Percentiles rank a stretch among this genome's conserved stretches.
phyloP scores from a whole-genome alignment of 352 stramenopile genomes.

The Globisporangium acanthophoron region DNA sequence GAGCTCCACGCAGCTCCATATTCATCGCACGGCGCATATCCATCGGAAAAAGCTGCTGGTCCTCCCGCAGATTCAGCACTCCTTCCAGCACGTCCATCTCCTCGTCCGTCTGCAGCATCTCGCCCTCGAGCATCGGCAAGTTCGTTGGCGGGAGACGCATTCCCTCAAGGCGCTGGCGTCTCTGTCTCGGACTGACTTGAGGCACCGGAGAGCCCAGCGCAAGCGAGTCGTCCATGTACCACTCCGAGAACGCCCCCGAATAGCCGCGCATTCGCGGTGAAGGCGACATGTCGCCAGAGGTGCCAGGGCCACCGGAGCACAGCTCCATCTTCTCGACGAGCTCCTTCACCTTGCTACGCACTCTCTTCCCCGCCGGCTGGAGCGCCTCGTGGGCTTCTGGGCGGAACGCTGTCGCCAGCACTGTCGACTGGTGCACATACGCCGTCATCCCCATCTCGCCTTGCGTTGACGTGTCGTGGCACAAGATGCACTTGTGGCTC shows the following conservation, averaged over 20 bases:
- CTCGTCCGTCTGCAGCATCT: conserved; percentile 59
- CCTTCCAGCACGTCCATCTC: conserved; percentile 65
- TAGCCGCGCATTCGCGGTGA: conserved; percentile 61
- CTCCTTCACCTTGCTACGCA: conserved; percentile 54
- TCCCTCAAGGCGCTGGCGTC: conserved; percentile 39
- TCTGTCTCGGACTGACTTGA: conserved; percentile 30
- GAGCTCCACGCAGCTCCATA: conserved; percentile 28
- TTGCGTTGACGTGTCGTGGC: conserved; percentile 71
- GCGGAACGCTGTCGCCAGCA: conserved; percentile 70
- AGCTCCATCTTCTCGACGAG: conserved; percentile 87
- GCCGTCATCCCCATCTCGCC: conserved; percentile 83
- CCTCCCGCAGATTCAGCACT: conserved; percentile 58
- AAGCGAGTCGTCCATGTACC: conserved; percentile 54
- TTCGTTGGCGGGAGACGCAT: conserved; percentile 33
- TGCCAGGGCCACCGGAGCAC: conserved; percentile 48
- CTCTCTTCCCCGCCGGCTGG: conserved; percentile 32
- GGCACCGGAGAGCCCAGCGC: conserved; percentile 16
- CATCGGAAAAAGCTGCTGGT: conserved; percentile 51
- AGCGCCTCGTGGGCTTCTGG: conserved; percentile 67
- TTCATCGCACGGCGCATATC: conserved; percentile 39
- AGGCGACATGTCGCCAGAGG: conserved; percentile 22
- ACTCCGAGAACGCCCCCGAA: conserved; percentile 57
- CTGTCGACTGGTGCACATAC: conserved; percentile 85
- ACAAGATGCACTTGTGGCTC: conserved; percentile 78
- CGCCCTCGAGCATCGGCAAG: conserved; percentile 48